Percentiles rank a stretch among this genome's conserved stretches.
These are phyloP conservation scores for Aspergillus carlsbadensis DNA, from an alignment of 495 filamentous ascomycete genomes.

Conservation along the genomic window DNA sequence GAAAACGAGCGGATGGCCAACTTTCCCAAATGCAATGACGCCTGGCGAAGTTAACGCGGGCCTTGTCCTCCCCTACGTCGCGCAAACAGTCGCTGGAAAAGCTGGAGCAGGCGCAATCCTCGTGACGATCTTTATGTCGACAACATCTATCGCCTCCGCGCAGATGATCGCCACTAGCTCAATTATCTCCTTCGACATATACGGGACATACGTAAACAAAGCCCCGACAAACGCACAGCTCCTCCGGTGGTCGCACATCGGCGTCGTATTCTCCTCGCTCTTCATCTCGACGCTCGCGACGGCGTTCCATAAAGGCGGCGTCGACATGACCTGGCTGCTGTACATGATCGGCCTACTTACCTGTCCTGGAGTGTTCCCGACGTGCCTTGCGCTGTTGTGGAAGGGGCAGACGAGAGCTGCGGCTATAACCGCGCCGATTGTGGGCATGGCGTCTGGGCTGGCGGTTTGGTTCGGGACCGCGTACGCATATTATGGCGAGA, in stretches of 20 bases:
- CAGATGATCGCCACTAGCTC: constrained; percentile 56
- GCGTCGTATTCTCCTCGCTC: constrained; percentile 47
- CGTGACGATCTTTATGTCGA: constrained; percentile 54
- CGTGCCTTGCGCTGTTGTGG: constrained; percentile 40
- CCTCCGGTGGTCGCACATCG: constrained; percentile 46
- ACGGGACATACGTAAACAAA: constrained; percentile 53
- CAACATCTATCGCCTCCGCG: constrained; percentile 47
- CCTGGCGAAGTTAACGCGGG: constrained; percentile 44
- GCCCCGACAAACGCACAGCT: constrained; percentile 40
- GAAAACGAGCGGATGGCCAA: constrained; percentile 46
- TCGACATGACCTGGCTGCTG: constrained; percentile 48
- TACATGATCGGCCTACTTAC: constrained; percentile 46
- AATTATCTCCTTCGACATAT: constrained; percentile 56
- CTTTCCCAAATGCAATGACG: constrained; percentile 51
- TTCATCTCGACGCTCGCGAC: constrained; percentile 43
- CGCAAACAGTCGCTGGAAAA: constrained; percentile 48
- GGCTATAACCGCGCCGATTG: constrained; percentile 30
- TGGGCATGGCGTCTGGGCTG: constrained; percentile 30
- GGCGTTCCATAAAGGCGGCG: constrained; percentile 42
- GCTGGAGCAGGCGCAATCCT: constrained; percentile 48
- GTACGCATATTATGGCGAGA: constrained; percentile 27
- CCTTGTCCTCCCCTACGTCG: constrained; percentile 45
- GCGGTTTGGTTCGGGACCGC: constrained; percentile 38
- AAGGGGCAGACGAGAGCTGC: constrained; percentile 35
- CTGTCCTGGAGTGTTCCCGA: constrained; percentile 41